A percentile compares a stretch with the other conserved stretches of the same genome.
Conservation (phyloP, 2,329 filamentous ascomycete genomes). For the Aurifilum marmelostoma region DNA sequence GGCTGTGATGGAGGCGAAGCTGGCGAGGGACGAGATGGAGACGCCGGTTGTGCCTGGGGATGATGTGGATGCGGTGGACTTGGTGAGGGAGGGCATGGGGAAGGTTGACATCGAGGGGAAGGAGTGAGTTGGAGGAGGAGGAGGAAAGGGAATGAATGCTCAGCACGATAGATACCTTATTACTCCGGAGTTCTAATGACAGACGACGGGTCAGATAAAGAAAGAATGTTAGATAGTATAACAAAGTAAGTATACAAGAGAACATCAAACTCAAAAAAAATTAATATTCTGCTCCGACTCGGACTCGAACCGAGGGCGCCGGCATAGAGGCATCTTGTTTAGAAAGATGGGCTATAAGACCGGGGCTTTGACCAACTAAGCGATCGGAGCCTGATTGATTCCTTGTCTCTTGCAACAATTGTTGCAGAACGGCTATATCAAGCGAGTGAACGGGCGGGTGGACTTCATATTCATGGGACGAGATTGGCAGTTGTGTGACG, state of each 20-base stretch:
- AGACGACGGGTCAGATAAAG: neutral
- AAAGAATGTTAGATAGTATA: neutral
- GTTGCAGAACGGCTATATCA: neutral
- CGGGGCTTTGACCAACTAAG: constrained; percentile 11
- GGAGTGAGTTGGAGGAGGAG: constrained; percentile 1
- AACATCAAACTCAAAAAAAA: neutral
- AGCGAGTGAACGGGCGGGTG: too few species aligned
- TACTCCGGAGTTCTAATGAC: neutral
- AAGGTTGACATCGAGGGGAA: constrained; percentile 40
- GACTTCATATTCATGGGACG: neutral
- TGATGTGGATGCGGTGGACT: constrained; percentile 49
- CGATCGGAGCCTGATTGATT: neutral
- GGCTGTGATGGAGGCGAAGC: constrained; percentile 40
- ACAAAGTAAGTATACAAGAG: neutral
- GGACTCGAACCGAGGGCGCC: constrained; percentile 13
- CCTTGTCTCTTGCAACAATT: neutral
- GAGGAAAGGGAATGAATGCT: neutral
- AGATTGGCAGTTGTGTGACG: neutral
- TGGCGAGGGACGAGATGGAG: constrained; percentile 51
- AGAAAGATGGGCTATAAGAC: constrained; percentile 4
- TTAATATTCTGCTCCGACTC: neutral
- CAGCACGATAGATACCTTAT: neutral
- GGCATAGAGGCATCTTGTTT: neutral
- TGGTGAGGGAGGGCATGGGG: constrained; percentile 62
- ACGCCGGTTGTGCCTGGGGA: constrained; percentile 53